A percentile compares a stretch with the other conserved stretches of the same genome.
These are phyloP conservation scores for Myxozyma lipomycoides DNA, from an alignment of 805 yeast genomes.

Conservation along the genomic window DNA sequence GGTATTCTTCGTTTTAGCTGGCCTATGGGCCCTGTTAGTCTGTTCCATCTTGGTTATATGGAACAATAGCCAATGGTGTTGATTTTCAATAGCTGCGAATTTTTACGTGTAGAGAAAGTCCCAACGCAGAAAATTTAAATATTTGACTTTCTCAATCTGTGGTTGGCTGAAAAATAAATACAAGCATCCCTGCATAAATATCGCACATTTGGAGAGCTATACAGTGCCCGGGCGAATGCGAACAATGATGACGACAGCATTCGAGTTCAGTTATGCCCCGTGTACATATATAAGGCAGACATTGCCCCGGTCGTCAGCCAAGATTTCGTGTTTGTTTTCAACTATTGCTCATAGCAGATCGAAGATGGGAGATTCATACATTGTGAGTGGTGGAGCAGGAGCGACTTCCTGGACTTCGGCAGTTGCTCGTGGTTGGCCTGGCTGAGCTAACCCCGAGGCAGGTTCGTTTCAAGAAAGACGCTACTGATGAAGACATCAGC, in stretches of 20 bases:
- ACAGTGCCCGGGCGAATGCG: background rate
- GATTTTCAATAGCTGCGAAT: background rate
- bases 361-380: constrained; percentile 6
- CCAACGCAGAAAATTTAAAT: background rate
- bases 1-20: constrained; percentile 31
- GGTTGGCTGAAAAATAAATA: background rate
- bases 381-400: constrained; percentile 11
- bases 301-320: no score
- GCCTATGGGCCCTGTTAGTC: constrained; percentile 79
- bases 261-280: no score
- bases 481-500: constrained; percentile 25
- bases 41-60: constrained; percentile 43
- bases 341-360: background rate
- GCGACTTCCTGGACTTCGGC: background rate
- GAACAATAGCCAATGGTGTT: background rate
- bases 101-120: background rate
- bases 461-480: constrained; percentile 27
- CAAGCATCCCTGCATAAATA: background rate
- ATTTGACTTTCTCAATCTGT: background rate
- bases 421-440: background rate
- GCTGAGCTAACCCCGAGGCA: background rate
- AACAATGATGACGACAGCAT: no score
- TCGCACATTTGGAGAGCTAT: background rate
- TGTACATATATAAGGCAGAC: no score
- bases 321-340: no score